Percentiles rank a stretch among this genome's conserved stretches.
phyloP scores from a whole-genome alignment of 1,284 basidiomycete genomes.

The Apiotrichum gamsii region DNA sequence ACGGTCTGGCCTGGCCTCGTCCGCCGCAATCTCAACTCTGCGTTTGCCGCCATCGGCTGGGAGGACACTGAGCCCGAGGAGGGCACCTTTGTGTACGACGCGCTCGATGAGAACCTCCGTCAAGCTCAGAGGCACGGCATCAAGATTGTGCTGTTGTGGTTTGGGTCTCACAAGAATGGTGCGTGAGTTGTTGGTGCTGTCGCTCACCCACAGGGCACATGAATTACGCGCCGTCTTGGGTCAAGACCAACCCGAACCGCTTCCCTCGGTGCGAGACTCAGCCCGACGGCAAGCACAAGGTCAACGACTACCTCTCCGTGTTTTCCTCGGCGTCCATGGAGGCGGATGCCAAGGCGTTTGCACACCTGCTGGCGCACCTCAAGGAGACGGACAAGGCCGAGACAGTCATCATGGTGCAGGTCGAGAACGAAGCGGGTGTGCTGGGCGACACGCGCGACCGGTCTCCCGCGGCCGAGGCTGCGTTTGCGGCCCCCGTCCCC shows the following conservation, averaged over 20 bases:
- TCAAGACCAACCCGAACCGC: slow-evolving; percentile 15
- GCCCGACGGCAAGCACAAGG: background rate
- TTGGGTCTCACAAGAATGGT: slow-evolving; percentile 18
- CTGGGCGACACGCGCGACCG: slow-evolving; percentile 13
- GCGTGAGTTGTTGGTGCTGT: background rate
- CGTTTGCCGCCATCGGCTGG: slow-evolving; percentile 11
- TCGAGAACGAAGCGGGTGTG: slow-evolving; percentile 17
- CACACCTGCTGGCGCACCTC: slow-evolving; percentile 9
- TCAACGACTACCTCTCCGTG: slow-evolving; percentile 7
- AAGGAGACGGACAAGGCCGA: slow-evolving; percentile 8
- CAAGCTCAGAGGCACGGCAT: slow-evolving; percentile 10
- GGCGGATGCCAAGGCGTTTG: slow-evolving; percentile 14
- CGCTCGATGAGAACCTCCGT: slow-evolving; percentile 11
- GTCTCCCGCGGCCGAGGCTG: background rate
- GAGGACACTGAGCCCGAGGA: slow-evolving; percentile 17
- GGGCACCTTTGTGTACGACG: slow-evolving; percentile 11
- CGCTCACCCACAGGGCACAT: background rate
- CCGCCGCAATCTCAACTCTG: slow-evolving; percentile 9
- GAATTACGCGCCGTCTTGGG: slow-evolving; percentile 13
- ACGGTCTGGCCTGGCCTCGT: slow-evolving; percentile 7
- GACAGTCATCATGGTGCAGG: slow-evolving; percentile 20
- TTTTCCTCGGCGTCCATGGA: slow-evolving; percentile 2
- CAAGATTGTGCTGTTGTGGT: slow-evolving; percentile 15
- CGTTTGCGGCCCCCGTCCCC: slow-evolving; percentile 2
- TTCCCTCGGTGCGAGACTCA: slow-evolving; percentile 10